These are phyloP conservation scores for Diaporthe sp. DNA, from an alignment of 2,329 filamentous ascomycete genomes.

Conservation along the genomic window DNA sequence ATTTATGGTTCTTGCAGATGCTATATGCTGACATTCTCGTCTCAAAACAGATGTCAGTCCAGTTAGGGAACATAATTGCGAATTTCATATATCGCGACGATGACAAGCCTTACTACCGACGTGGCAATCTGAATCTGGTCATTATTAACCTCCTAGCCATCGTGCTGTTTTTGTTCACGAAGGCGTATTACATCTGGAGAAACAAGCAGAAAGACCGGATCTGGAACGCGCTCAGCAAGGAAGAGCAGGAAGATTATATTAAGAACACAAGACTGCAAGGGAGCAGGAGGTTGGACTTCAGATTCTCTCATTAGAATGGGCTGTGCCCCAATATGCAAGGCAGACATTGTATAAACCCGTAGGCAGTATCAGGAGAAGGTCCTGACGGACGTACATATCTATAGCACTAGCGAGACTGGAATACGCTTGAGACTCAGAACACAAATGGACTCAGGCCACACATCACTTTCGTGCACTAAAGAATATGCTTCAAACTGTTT, in stretches of 20 bases:
- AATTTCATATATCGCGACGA: slow-evolving; percentile 66
- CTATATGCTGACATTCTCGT: too few relatives aligned
- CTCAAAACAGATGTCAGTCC: slow-evolving; percentile 52
- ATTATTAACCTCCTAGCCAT: slow-evolving; percentile 65
- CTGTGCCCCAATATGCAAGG: too few relatives aligned
- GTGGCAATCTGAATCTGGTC: slow-evolving; percentile 68
- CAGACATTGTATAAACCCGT: neutral
- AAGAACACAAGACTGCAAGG: slow-evolving; percentile 58
- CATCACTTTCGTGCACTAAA: neutral
- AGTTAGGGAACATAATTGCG: slow-evolving; percentile 52
- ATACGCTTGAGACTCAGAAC: too few relatives aligned
- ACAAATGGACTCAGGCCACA: neutral
- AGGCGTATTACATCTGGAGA: slow-evolving; percentile 65
- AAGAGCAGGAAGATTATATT: slow-evolving; percentile 65
- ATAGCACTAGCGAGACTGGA: neutral
- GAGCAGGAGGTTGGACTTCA: slow-evolving; percentile 60
- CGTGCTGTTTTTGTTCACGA: slow-evolving; percentile 63
- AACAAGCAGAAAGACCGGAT: slow-evolving; percentile 62
- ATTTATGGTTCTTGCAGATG: accelerated
- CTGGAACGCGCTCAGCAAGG: slow-evolving; percentile 64
- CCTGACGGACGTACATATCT: neutral
- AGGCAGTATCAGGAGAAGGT: too few relatives aligned
- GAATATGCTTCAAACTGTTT: neutral
- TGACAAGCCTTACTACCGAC: slow-evolving; percentile 67
- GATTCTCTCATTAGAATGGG: slow-evolving; percentile 53